Evolutionary conservation across 768 basidiomycete genomes (phyloP), one percentile per base, ranked within the genome.

Genomic region (Lentinula detonsa): DNA sequence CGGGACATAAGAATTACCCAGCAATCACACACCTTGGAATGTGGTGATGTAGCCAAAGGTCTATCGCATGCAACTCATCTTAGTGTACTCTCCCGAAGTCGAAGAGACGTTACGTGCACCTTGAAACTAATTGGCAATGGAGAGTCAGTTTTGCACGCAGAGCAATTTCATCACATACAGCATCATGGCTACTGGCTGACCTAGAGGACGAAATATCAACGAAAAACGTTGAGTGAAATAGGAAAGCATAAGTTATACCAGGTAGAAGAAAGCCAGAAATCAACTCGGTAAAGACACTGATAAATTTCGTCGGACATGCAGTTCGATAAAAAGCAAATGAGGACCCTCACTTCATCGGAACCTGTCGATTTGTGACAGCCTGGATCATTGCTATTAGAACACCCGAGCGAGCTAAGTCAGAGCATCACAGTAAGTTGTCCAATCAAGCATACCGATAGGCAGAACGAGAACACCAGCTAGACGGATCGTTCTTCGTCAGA

Each of bases 301-400:
- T 42, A 37, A 21, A 45, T 31, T 2, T 21, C 5, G 23, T 6
- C 13, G 65, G 46, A 64, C 21, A 11, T 21, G 18, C 1, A 23
- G 21, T 45, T 18, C n/a, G 16, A 4, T 33, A 33, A 28, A 2
- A 31, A 63, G 42, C 65, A 65, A 65, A 63, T 70, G 71, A 39
- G 43, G 4, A 13, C 4, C 69, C 71, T 51, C 68, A 64, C 63
- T 72, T 72, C 18, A 73, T 64, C 11, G 70, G 72, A 49, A 76
- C 66, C 61, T 75, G 69, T 57, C 75, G 73, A 67, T 77, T 77
- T 18, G 76, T 75, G 46, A 75, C 73, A 10, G 74, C 74, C 48
- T 74, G 70, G 59, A 78, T 76, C 70, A 80, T 72, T 21, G 75
- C 66, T 56, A 67, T 48, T 5, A 1, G 18, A 28, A 43, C 55